Percentiles rank a stretch among this genome's conserved stretches.
phyloP scores from a whole-genome alignment of 2,329 filamentous ascomycete species.

The Gnomoniopsis sp. region DNA sequence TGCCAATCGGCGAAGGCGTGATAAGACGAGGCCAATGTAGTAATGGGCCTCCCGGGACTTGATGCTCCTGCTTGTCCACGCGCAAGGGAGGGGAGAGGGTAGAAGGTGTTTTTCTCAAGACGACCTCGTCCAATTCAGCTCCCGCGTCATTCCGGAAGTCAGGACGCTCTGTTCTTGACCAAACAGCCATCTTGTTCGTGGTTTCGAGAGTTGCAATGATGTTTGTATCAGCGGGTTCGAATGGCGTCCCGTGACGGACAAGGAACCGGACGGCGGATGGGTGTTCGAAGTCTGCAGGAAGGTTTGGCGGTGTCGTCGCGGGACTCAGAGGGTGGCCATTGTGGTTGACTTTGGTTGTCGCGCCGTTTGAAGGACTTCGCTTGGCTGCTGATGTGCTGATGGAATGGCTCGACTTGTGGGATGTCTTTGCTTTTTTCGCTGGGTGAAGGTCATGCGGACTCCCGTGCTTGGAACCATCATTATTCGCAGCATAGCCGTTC shows the following conservation, averaged over 20 bases:
- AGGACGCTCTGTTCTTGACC: conserved; percentile 64
- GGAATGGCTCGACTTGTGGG: conserved; percentile 75
- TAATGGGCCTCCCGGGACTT: conserved; percentile 45
- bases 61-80: conserved; percentile 51
- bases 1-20: conserved; percentile 48
- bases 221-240: conserved; percentile 65
- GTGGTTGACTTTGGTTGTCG: conserved; percentile 53
- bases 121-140: conserved; percentile 64
- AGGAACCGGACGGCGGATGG: conserved; percentile 74
- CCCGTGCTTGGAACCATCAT: conserved; percentile 49
- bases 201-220: conserved; percentile 73
- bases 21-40: conserved; percentile 69
- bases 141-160: conserved; percentile 66
- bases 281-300: conserved; percentile 61
- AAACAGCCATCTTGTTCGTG: conserved; percentile 70
- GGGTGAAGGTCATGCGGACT: conserved; percentile 51
- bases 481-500: conserved; percentile 62
- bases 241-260: conserved; percentile 64
- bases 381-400: conserved; percentile 65
- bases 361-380: conserved; percentile 62
- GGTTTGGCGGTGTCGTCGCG: conserved; percentile 68
- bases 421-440: conserved; percentile 76
- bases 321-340: conserved; percentile 66
- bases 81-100: conserved; percentile 41
- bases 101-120: conserved; percentile 39